Base-by-base conservation (phyloP, 352 stramenopile genomes). In the Phytophthora tubulina region DNA sequence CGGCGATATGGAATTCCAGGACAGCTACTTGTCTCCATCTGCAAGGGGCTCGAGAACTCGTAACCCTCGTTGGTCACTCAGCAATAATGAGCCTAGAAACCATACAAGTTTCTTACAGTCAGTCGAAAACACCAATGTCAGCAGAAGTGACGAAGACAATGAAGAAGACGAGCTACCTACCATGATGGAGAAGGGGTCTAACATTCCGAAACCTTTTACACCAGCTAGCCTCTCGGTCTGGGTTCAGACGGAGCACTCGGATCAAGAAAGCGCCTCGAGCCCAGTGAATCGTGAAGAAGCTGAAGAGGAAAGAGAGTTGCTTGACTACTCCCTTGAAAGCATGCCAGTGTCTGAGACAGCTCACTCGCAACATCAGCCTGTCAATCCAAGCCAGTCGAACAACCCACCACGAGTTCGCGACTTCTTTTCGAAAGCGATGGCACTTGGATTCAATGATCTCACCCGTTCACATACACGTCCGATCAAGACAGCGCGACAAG, bases 161-260 rank as follows among this genome's bases (percentile, higher is more conserved):
- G 60, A 81, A 0, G 75, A 86, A 2, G 81, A 90, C 14, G 77
- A 91, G 9, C 60, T 92, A 1, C 86, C 86, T 33, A 35, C 45
- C 3, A 88, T 91, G 81, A 67, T 91, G 35, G 84, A 92, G 62
- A 90, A 44, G 13, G 67, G 38, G 39, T 3, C 41, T 46, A 70
- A 0, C 21, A 13, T 45, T 14, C 9, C 17, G 6, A 33, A 32
- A 35, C 10, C 2, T 10, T 14, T 2, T 42, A 17, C 4, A 46
- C 53, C 33, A n/a, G 31, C 17, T 1, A 62, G 41, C 45, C 14
- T 71, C 15, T 66, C 71, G 30, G 60, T 17, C 33, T 72, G 59
- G 3, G 68, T 72, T 50, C 59, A 72, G n/a, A 78, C 71, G 30
- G 71, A 78, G 21, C n/a, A 64, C 36, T 78, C 71, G 14, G 48